These are phyloP conservation scores for Quercus bicolor DNA, from an alignment of 306 rosid genomes.

Conservation along the genomic window DNA sequence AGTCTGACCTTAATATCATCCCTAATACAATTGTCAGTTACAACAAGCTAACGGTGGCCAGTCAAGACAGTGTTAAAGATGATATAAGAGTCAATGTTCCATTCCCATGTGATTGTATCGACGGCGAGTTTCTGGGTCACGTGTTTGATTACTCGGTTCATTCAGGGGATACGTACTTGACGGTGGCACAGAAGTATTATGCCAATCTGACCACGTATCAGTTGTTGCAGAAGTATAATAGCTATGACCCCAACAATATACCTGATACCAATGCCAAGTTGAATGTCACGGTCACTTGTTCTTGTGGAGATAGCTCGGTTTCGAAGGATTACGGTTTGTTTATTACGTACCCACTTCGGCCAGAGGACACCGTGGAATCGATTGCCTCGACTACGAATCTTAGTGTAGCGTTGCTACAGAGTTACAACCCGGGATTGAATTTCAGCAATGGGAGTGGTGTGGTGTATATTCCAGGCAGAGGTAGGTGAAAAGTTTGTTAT, in stretches of 20 bases:
- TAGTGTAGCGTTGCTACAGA: conserved; percentile 22
- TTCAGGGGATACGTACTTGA: conserved; percentile 34
- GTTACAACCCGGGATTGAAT: conserved; percentile 39
- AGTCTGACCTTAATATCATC: conserved; percentile 5
- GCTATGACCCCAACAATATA: conserved; percentile 19
- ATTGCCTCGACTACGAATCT: neutral
- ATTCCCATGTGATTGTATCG: conserved; percentile 50
- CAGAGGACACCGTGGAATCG: too few species aligned
- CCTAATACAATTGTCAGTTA: conserved; percentile 13
- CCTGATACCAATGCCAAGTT: conserved; percentile 1
- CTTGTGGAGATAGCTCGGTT: conserved; percentile 54
- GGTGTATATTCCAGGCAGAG: conserved; percentile 43
- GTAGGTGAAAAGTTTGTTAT: conserved; percentile 14
- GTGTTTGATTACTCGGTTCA: conserved; percentile 36
- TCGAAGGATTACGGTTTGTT: conserved; percentile 63
- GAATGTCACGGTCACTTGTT: conserved; percentile 56
- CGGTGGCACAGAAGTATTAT: too few species aligned
- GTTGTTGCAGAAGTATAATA: conserved; percentile 36
- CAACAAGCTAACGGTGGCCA: conserved; percentile 25
- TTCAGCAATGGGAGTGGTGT: conserved; percentile 37
- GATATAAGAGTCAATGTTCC: conserved; percentile 34
- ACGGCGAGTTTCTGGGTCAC: conserved; percentile 51
- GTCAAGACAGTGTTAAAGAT: neutral
- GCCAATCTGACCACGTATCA: conserved; percentile 38
- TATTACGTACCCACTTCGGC: conserved; percentile 43